Conservation (phyloP, 2,329 filamentous ascomycete species). For the Pseudocercospora macadamiae region DNA sequence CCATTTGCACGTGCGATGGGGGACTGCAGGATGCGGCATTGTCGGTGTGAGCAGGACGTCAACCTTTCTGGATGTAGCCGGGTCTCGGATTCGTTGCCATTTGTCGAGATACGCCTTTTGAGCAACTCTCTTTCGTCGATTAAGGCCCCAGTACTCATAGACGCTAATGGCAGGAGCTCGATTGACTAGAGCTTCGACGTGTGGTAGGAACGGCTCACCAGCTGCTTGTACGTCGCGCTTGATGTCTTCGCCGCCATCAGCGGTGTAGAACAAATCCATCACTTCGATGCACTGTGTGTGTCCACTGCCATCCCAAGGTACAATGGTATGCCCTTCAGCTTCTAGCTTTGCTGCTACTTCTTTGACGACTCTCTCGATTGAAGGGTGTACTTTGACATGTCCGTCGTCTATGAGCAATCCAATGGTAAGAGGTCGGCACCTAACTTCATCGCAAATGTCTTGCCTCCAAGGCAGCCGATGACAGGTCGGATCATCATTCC, state of each 20-base stretch:
- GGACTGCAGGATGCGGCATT: constrained; percentile 63
- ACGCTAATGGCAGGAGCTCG: constrained; percentile 59
- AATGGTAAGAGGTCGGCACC: constrained; percentile 26
- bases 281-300: constrained; percentile 60
- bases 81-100: constrained; percentile 55
- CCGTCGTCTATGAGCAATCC: constrained; percentile 33
- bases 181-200: constrained; percentile 61
- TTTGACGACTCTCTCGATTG: constrained; percentile 25
- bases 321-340: constrained; percentile 45
- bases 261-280: constrained; percentile 65
- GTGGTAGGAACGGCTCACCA: constrained; percentile 63
- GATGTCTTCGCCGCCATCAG: constrained; percentile 67
- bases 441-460: constrained; percentile 28
- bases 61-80: constrained; percentile 46
- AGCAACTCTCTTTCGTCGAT: constrained; percentile 57
- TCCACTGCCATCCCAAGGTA: constrained; percentile 46
- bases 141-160: constrained; percentile 70
- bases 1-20: constrained; percentile 41
- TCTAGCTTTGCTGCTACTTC: constrained; percentile 20
- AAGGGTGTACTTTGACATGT: constrained; percentile 31
- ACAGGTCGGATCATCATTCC: constrained; percentile 46
- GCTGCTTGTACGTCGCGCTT: constrained; percentile 55
- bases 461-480: constrained; percentile 48
- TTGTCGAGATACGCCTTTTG: constrained; percentile 63
- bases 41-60: constrained; percentile 63